Conservation (phyloP, 2,329 filamentous ascomycete species). For the Pseudogymnoascus sp. region DNA sequence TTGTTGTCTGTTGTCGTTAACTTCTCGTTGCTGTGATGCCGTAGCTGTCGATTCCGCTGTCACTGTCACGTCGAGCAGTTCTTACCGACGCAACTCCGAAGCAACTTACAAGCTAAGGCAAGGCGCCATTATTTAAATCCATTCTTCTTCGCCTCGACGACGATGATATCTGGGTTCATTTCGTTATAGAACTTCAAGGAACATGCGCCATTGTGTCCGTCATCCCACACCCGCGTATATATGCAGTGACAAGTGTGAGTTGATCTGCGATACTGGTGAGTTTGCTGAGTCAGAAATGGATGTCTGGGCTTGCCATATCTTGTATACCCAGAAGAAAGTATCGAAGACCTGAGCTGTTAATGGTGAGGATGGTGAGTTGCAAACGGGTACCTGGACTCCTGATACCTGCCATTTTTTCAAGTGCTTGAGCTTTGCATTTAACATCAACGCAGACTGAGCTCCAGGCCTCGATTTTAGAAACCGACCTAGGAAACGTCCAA, state of each 20-base stretch:
- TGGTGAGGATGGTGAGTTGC: neutral
- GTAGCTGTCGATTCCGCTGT: too few species aligned
- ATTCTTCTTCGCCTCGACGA: too few species aligned
- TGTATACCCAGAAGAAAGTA: neutral
- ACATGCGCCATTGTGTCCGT: neutral
- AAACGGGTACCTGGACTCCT: neutral
- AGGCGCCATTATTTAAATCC: too few species aligned
- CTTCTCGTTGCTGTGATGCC: too few species aligned
- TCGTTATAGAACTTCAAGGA: neutral
- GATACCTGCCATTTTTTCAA: neutral
- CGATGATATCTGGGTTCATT: neutral
- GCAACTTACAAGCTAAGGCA: too few species aligned
- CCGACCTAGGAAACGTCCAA: neutral
- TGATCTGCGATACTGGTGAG: neutral
- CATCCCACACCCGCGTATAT: neutral
- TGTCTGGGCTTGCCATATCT: neutral
- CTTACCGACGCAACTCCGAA: too few species aligned
- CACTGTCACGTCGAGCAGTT: too few species aligned
- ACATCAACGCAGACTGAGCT: conserved; percentile 14
- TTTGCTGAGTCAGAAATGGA: neutral
- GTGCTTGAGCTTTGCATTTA: neutral
- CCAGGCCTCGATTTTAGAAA: neutral
- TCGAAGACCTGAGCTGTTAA: neutral
- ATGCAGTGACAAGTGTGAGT: neutral
- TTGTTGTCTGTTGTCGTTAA: too few species aligned